phyloP scores from a whole-genome alignment of 2,329 filamentous ascomycete species.

The Didymella segeticola region DNA sequence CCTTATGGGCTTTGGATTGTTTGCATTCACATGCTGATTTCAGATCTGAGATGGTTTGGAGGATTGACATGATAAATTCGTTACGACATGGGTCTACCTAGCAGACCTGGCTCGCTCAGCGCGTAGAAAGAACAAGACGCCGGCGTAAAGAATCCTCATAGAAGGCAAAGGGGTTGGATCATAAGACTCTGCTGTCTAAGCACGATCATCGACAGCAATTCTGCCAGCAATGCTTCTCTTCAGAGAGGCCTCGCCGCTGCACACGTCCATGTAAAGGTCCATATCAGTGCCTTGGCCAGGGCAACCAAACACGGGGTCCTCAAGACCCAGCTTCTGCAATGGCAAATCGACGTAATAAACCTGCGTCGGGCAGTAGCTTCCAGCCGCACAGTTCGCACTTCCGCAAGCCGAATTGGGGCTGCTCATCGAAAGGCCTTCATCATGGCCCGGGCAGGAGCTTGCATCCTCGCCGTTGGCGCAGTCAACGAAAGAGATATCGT shows the following conservation, averaged over 20 bases:
- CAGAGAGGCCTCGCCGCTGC: slow-evolving; percentile 24
- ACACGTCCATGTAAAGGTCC: slow-evolving; percentile 33
- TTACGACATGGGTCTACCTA: not conserved
- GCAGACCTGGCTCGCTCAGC: not conserved
- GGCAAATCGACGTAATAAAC: slow-evolving; percentile 36
- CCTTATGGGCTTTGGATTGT: not conserved
- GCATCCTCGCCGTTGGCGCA: slow-evolving; percentile 32
- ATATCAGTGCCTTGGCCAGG: slow-evolving; percentile 22
- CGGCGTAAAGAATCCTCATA: not conserved
- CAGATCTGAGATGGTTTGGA: not conserved
- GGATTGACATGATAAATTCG: not conserved
- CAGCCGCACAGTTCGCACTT: slow-evolving; percentile 21
- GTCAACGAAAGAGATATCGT: slow-evolving; percentile 39
- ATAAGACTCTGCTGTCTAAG: not conserved
- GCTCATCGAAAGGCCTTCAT: slow-evolving; percentile 29
- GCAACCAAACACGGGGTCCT: slow-evolving; percentile 35
- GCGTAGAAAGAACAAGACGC: not conserved
- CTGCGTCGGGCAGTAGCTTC: slow-evolving; percentile 34
- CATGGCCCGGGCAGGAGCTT: slow-evolving; percentile 30
- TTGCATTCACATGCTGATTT: not conserved
- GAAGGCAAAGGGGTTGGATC: not conserved
- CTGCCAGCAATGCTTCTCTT: slow-evolving; percentile 36
- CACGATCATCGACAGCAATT: slow-evolving; percentile 1
- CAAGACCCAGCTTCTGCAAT: slow-evolving; percentile 27
- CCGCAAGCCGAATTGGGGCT: slow-evolving; percentile 22